Percentiles rank a stretch among this genome's conserved stretches.
Conservation (phyloP, 2,329 filamentous ascomycete genomes). For the Scedosporium dehoogii region DNA sequence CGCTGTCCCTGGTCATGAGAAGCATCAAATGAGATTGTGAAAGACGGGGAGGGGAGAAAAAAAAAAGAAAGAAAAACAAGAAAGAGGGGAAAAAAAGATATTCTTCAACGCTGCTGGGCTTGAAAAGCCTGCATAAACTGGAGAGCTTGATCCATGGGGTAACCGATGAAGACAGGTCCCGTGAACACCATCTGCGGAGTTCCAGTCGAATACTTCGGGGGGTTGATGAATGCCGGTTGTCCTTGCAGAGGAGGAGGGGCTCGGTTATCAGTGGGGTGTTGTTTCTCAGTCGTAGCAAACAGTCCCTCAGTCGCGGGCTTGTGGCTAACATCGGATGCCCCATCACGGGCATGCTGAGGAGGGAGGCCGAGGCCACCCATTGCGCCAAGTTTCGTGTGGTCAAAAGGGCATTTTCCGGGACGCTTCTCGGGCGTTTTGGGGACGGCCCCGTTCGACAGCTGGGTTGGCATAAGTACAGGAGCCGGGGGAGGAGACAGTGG, state of each 20-base stretch:
- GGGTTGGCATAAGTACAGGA: slow-evolving; percentile 38
- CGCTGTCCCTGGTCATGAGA: not conserved
- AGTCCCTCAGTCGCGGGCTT: not conserved
- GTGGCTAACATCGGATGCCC: not conserved
- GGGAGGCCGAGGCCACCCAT: slow-evolving; percentile 17
- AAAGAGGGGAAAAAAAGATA: slow-evolving; percentile 13
- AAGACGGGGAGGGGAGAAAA: not conserved
- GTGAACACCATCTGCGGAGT: slow-evolving; percentile 73
- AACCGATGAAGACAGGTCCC: slow-evolving; percentile 89
- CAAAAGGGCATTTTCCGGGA: slow-evolving; percentile 49
- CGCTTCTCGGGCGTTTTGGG: slow-evolving; percentile 9
- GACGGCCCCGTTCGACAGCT: slow-evolving; percentile 14
- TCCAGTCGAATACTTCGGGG: not conserved
- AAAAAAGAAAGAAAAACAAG: slow-evolving; percentile 7
- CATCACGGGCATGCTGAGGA: not conserved
- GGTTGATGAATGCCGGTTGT: slow-evolving; percentile 1
- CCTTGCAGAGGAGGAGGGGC: slow-evolving; percentile 14
- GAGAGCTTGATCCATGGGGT: slow-evolving; percentile 73
- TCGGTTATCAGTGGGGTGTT: not conserved
- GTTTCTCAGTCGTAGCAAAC: not conserved
- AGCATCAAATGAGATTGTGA: slow-evolving; percentile 4
- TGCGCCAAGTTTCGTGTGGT: slow-evolving; percentile 33
- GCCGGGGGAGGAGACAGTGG: slow-evolving; percentile 49
- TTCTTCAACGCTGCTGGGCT: slow-evolving; percentile 8
- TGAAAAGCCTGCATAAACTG: slow-evolving; percentile 58